A percentile compares a stretch with the other conserved stretches of the same genome.
These are phyloP conservation scores for Paramecium sonneborni DNA, from an alignment of 73 alveolate species.

Conservation along the genomic window DNA sequence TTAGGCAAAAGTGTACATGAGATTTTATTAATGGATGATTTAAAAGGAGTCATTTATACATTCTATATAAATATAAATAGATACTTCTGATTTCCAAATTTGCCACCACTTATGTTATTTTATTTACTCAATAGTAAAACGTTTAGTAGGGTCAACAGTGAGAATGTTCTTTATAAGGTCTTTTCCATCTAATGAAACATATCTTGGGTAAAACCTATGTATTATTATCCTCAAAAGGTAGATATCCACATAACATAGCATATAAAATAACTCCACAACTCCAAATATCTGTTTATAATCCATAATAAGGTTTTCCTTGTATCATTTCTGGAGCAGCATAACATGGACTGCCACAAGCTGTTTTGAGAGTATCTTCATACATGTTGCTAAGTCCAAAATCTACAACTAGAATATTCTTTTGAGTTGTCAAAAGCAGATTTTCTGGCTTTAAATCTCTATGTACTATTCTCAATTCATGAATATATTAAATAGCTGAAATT, in stretches of 20 bases:
- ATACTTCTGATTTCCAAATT: not conserved
- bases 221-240: slow-evolving; percentile 90
- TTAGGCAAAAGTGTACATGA: not conserved
- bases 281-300: slow-evolving; percentile 92
- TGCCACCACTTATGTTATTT: slow-evolving; percentile 86
- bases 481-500: slow-evolving; percentile 87
- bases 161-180: slow-evolving; percentile 82
- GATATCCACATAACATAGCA: slow-evolving; percentile 87
- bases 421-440: slow-evolving; percentile 83
- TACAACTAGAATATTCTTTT: slow-evolving; percentile 81
- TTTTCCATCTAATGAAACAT: slow-evolving; percentile 74
- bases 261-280: slow-evolving; percentile 92
- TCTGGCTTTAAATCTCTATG: slow-evolving; percentile 94
- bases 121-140: slow-evolving; percentile 79
- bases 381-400: slow-evolving; percentile 92
- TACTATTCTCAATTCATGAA: slow-evolving; percentile 80
- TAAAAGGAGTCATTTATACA: not conserved
- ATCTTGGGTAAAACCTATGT: slow-evolving; percentile 77
- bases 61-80: not conserved
- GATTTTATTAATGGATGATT: not conserved
- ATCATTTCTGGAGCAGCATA: slow-evolving; percentile 96
- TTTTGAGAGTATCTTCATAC: slow-evolving; percentile 77
- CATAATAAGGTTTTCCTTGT: slow-evolving; percentile 85
- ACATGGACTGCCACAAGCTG: slow-evolving; percentile 95
- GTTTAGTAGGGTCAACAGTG: slow-evolving; percentile 85